Percentiles rank a stretch among this genome's conserved stretches.
Evolutionary conservation across 805 yeast species (phyloP).

Genomic region (Maudiozyma turicensis): DNA sequence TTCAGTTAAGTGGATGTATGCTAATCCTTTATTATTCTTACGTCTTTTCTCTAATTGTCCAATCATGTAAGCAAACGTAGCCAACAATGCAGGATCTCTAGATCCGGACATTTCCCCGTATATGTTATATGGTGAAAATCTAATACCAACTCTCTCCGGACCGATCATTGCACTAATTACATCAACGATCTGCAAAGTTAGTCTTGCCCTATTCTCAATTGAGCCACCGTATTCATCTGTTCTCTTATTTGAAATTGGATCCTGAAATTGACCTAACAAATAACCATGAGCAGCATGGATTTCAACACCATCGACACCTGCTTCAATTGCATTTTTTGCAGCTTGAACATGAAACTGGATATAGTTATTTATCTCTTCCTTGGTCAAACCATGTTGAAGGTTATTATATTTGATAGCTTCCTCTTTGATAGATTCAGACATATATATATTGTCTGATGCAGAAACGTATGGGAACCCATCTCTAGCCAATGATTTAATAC

Average conservation of each 20-base stretch:
- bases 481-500: not conserved
- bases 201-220: conserved; percentile 37
- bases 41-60: conserved; percentile 31
- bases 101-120: conserved; percentile 32
- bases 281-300: conserved; percentile 64
- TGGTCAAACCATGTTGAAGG: not conserved
- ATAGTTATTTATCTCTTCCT: not conserved
- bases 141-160: conserved; percentile 36
- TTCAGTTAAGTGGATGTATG: conserved; percentile 34
- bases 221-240: conserved; percentile 51
- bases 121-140: conserved; percentile 37
- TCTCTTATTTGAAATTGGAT: conserved; percentile 34
- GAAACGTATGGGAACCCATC: not conserved
- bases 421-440: not conserved
- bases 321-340: not conserved
- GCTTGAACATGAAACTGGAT: not conserved
- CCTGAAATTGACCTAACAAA: conserved; percentile 44
- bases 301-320: conserved; percentile 49
- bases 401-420: not conserved
- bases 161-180: conserved; percentile 43
- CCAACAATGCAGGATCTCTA: conserved; percentile 20
- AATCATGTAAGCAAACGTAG: conserved; percentile 31
- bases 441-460: not conserved
- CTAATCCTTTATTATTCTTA: conserved; percentile 24
- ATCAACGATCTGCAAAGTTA: conserved; percentile 40